These are phyloP conservation scores for Sphaerulina vaccinii DNA, from an alignment of 2,329 filamentous ascomycete species.

Conservation along the genomic window DNA sequence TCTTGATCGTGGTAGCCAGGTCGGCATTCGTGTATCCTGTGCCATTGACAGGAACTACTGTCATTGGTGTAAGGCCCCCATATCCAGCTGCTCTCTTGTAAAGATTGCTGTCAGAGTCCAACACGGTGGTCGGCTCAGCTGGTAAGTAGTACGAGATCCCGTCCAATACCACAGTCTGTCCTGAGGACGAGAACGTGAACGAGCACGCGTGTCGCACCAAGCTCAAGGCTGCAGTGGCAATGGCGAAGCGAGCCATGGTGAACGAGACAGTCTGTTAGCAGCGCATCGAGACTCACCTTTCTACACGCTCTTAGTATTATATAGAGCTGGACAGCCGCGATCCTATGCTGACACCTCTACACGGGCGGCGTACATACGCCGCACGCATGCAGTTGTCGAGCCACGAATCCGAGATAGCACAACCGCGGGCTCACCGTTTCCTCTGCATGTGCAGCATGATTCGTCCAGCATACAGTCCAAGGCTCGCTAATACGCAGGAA, in stretches of 20 bases:
- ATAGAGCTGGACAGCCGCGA: background rate
- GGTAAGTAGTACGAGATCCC: slow-evolving; percentile 44
- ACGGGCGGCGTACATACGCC: too few species aligned
- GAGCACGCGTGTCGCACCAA: background rate
- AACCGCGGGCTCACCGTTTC: background rate
- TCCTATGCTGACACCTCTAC: background rate
- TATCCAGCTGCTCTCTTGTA: slow-evolving; percentile 22
- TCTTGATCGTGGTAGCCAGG: slow-evolving; percentile 30
- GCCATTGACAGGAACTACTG: slow-evolving; percentile 37
- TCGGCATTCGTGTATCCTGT: slow-evolving; percentile 26
- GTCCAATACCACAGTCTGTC: slow-evolving; percentile 43
- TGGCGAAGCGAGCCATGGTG: background rate
- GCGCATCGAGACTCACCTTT: background rate
- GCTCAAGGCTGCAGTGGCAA: background rate
- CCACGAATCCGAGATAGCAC: too few species aligned
- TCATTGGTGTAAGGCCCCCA: slow-evolving; percentile 41
- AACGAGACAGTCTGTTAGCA: background rate
- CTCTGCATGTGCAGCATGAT: background rate
- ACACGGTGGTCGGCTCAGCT: slow-evolving; percentile 37
- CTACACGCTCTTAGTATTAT: background rate
- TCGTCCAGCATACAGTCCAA: background rate
- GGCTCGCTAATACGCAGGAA: background rate
- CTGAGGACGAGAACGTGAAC: slow-evolving; percentile 35
- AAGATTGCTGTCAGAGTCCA: slow-evolving; percentile 27
- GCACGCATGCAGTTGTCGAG: too few species aligned